Evolutionary conservation across 192 early-diverging fungal species (phyloP), one percentile per base, ranked within the genome.

Genomic region (Chytriomyces hyalinus): DNA sequence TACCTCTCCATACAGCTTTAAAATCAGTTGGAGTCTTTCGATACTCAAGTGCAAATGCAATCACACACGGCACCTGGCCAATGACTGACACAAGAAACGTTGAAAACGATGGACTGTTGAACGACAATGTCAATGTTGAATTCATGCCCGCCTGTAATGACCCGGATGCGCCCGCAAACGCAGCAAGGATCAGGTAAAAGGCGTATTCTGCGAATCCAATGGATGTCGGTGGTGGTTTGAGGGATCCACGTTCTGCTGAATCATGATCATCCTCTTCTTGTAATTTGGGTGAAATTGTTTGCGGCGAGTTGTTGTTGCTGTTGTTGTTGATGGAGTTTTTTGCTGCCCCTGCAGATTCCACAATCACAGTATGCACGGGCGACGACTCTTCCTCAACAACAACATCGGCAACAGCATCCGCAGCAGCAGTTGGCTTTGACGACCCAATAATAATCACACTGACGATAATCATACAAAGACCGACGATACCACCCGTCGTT

Each of bases 11-110:
- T 1, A 57, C 53, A 13, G 13, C 20, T 13, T 20, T 13, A 20
- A 57, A 57, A 57, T 57, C 53, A 57, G 53, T 57, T 4, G 53
- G 53, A 57, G 53, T 57, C 53, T 57, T 57, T 13, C 53, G 53
- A 57, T 57, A 57, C 53, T 57, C 53, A 1, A 57, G 3, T n/a
- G 20, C 20, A 20, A 4, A 57, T 13, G 53, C 53, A 20, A 20
- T 13, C 20, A 57, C 3, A 57, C 13, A 13, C 13, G 53, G 53
- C 13, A 57, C 53, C 2, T n/a, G 53, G 2, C 15, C 20, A 20
- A 57, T 20, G 3, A 57, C 13, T 1, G 53, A 57, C 5, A 57
- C 53, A 57, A 57, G 15, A 57, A 57, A 57, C 1, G 20, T 57
- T 3, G 15, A 57, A 4, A 57, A 57, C 1, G 53, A 20, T 13